Base-by-base conservation (phyloP, 2,329 filamentous ascomycete species). In the Ambrosiella beaveri region DNA sequence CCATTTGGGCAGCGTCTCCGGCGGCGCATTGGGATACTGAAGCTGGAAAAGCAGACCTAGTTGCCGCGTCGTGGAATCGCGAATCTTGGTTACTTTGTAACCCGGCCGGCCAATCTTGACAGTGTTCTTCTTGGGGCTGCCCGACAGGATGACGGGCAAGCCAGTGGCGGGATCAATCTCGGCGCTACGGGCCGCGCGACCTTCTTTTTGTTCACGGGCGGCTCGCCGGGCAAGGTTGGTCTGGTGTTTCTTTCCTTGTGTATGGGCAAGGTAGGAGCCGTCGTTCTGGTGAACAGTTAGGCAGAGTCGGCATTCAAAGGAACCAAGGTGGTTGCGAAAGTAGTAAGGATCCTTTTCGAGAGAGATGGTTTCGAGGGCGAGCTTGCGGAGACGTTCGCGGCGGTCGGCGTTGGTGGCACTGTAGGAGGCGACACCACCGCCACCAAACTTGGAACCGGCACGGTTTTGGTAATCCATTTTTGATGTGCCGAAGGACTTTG, bases 311-410 rank as follows among this genome's bases (percentile, higher is more conserved):
- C 93, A 98, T 72, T 98, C 93, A 72, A 96, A 98, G 67, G 86
- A 93, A 67, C 93, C 93, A 66, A 97, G 88, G 72, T 98, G 91
- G 76, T 98, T 98, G 71, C 95, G 95, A 84, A 98, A 98, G 77
- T 97, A 96, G 80, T 97, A 98, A 0, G 93, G 93, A 74, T 98
- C 93, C 74, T 96, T 97, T 74, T 97, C 93, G 62, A 97, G 86
- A 75, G 97, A 91, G 77, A 98, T 98, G 58, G 89, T 94, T 74
- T 98, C 93, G 67, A 98, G 87, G 60, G 93, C 93, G 68, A 98
- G 89, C 75, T 96, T 96, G 71, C 91, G 89, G 44, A 98, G 85
- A 63, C 93, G 90, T 72, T 98, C 93, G 69, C 93, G 88, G 61
- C 93, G 88, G 79, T 97, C 93, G 63, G 93, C 91, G 71, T 97